Evolutionary conservation across 345 rosid species (phyloP).

Genomic region (Salix exigua): DNA sequence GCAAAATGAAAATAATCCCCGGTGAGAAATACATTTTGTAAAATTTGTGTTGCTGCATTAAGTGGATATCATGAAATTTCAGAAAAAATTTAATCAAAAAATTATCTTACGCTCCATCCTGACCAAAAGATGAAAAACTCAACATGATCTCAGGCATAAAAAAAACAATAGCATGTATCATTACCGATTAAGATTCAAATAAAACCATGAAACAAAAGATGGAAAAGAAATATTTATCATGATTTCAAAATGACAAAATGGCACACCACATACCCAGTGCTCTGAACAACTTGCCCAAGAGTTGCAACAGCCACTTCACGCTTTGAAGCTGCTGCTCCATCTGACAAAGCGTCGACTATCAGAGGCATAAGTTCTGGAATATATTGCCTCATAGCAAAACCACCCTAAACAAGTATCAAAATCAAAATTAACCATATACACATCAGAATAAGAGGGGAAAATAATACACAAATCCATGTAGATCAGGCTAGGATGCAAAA

Average conservation of each 20-base stretch:
- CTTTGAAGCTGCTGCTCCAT: constrained; percentile 92
- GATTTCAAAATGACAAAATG: background rate
- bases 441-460: background rate
- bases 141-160: background rate
- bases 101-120: background rate
- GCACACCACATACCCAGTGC: constrained; percentile 71
- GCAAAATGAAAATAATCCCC: background rate
- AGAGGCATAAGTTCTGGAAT: constrained; percentile 93
- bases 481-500: background rate
- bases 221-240: background rate
- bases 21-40: background rate
- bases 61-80: background rate
- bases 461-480: background rate
- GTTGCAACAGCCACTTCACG: constrained; percentile 99
- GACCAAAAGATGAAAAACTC: background rate
- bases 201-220: background rate
- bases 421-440: background rate
- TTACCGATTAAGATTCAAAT: background rate
- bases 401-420: constrained; percentile 61
- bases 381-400: constrained; percentile 90
- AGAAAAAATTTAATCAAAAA: background rate
- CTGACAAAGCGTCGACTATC: constrained; percentile 92
- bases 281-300: constrained; percentile 96
- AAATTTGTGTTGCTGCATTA: background rate
- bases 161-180: background rate